Conservation (phyloP, 148 eudicot genomes). For the Camellia granthamiana region DNA sequence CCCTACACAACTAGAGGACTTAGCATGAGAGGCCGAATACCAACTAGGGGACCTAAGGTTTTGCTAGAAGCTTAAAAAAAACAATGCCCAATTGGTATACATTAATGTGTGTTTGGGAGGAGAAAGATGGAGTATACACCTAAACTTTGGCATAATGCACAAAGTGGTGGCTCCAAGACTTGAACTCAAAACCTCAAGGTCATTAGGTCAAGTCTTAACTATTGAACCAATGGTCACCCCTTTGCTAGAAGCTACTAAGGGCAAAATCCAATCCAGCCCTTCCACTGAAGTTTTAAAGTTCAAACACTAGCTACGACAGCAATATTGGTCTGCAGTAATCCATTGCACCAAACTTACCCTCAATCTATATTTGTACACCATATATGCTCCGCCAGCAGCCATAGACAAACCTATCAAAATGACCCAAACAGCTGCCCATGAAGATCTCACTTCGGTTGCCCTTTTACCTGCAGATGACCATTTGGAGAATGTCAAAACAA, state of each 20-base stretch:
- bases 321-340: neutral
- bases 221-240: too few relatives aligned
- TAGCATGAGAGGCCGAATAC: neutral
- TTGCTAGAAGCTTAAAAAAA: too few relatives aligned
- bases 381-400: slow-evolving; percentile 77
- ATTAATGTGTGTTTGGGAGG: too few relatives aligned
- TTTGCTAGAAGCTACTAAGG: neutral
- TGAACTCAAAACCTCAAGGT: too few relatives aligned
- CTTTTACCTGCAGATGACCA: slow-evolving; percentile 53
- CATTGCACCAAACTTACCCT: slow-evolving; percentile 56
- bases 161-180: too few relatives aligned
- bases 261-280: neutral
- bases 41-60: too few relatives aligned
- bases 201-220: too few relatives aligned
- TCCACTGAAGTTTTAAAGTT: neutral
- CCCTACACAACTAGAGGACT: slow-evolving; percentile 1
- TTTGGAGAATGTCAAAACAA: slow-evolving; percentile 4
- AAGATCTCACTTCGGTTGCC: slow-evolving; percentile 57
- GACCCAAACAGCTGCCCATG: slow-evolving; percentile 78
- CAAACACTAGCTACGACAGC: neutral
- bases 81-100: too few relatives aligned
- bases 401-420: slow-evolving; percentile 66
- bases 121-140: too few relatives aligned
- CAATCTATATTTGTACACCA: slow-evolving; percentile 80
- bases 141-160: too few relatives aligned